Percentiles rank a stretch among this genome's conserved stretches.
Conservation (phyloP, 75 land plant genomes). For the Picea glauca region DNA sequence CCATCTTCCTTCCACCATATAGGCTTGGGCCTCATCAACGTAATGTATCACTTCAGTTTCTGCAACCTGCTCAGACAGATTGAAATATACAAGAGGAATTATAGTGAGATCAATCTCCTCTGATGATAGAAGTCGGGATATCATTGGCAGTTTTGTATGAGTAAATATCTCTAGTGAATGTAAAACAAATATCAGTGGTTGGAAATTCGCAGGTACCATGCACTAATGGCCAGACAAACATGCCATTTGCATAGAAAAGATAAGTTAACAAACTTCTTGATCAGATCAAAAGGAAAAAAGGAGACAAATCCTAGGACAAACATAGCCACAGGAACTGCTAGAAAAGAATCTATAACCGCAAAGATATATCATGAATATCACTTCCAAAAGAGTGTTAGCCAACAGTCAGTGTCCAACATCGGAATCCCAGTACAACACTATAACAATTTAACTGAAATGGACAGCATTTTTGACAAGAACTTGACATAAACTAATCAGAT, state of each 20-base stretch:
- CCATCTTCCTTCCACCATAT: slow-evolving; percentile 58
- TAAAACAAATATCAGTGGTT: background rate
- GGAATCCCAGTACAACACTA: background rate
- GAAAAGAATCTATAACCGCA: background rate
- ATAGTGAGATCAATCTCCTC: background rate
- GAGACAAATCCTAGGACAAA: background rate
- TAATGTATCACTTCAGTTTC: slow-evolving; percentile 66
- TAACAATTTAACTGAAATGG: background rate
- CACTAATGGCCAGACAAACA: background rate
- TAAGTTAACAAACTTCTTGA: background rate
- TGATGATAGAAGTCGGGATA: background rate
- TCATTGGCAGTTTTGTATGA: background rate
- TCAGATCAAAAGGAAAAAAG: background rate
- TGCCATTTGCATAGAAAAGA: background rate
- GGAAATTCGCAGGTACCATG: background rate
- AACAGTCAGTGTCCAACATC: background rate
- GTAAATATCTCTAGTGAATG: background rate
- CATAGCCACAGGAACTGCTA: background rate
- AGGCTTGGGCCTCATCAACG: slow-evolving; percentile 71
- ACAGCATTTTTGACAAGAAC: background rate
- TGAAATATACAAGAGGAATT: background rate
- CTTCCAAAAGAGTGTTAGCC: background rate
- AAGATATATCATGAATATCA: background rate
- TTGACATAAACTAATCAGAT: background rate
- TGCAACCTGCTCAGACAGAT: slow-evolving; percentile 48